Evolutionary conservation across 352 stramenopile species (phyloP).

Genomic region (Pythium pyrilobum): DNA sequence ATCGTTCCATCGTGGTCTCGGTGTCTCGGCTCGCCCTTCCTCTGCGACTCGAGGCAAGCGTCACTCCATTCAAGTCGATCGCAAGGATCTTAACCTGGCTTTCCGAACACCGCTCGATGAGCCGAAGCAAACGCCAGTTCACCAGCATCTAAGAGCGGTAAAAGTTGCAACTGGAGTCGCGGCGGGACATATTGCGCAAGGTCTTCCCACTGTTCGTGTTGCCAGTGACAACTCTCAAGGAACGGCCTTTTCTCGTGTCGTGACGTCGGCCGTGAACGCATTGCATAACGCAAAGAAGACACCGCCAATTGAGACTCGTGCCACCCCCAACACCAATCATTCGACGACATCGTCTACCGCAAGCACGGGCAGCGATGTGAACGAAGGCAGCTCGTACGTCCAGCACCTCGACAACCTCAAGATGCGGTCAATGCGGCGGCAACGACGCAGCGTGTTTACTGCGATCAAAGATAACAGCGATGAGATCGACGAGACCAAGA

Average conservation of each 20-base stretch:
- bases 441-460: conserved; percentile 7
- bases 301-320: too few relatives aligned
- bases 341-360: background rate
- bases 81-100: background rate
- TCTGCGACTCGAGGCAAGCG: background rate
- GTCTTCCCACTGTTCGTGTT: too few relatives aligned
- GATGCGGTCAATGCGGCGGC: conserved; percentile 1
- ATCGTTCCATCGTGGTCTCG: too few relatives aligned
- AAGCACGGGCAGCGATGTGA: background rate
- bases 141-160: too few relatives aligned
- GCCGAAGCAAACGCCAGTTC: too few relatives aligned
- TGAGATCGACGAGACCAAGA: background rate
- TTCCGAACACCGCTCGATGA: background rate
- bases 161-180: too few relatives aligned
- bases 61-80: conserved; percentile 11
- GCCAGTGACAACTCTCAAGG: too few relatives aligned
- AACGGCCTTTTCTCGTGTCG: background rate
- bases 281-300: too few relatives aligned
- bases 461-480: background rate
- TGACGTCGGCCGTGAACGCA: background rate
- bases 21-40: too few relatives aligned
- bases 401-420: conserved; percentile 5
- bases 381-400: background rate
- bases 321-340: too few relatives aligned
- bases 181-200: too few relatives aligned